phyloP scores from a whole-genome alignment of 805 yeast species.

The Myxozyma lipomycoides region DNA sequence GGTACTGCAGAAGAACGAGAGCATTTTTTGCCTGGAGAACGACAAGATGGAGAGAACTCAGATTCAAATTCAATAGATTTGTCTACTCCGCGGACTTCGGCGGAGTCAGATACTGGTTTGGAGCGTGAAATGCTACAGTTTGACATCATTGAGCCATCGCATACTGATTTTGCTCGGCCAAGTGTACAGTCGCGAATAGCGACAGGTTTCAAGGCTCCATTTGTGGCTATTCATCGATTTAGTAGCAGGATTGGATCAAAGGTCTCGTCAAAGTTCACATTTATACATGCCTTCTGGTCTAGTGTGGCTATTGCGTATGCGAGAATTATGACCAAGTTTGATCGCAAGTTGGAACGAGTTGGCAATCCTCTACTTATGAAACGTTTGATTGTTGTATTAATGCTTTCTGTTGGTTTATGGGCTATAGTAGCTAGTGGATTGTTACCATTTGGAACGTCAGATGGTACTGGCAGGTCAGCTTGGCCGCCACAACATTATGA shows the following conservation, averaged over 20 bases:
- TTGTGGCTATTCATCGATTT: slow-evolving; percentile 40
- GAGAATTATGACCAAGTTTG: not conserved
- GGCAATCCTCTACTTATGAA: slow-evolving; percentile 86
- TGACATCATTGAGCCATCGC: slow-evolving; percentile 44
- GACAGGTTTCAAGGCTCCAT: not conserved
- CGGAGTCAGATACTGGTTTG: slow-evolving; percentile 16
- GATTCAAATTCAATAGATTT: slow-evolving; percentile 9
- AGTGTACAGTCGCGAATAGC: slow-evolving; percentile 21
- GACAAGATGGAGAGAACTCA: not conserved
- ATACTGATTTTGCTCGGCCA: slow-evolving; percentile 4
- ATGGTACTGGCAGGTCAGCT: slow-evolving; percentile 5
- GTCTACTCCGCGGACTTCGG: slow-evolving; percentile 23
- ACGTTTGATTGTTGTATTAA: slow-evolving; percentile 64
- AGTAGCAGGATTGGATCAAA: not conserved
- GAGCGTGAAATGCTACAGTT: slow-evolving; percentile 40
- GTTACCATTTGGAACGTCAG: slow-evolving; percentile 38
- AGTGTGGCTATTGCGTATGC: not conserved
- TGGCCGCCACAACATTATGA: slow-evolving; percentile 53
- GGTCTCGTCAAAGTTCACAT: not conserved
- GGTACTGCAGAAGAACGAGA: slow-evolving; percentile 19
- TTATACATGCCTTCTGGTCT: not conserved
- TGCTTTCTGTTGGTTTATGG: slow-evolving; percentile 58
- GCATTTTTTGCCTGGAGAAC: slow-evolving; percentile 16
- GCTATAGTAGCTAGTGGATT: slow-evolving; percentile 55
- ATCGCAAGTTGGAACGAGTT: slow-evolving; percentile 47